Conservation (phyloP, 352 stramenopile genomes). For the Globisporangium recalcitrans region DNA sequence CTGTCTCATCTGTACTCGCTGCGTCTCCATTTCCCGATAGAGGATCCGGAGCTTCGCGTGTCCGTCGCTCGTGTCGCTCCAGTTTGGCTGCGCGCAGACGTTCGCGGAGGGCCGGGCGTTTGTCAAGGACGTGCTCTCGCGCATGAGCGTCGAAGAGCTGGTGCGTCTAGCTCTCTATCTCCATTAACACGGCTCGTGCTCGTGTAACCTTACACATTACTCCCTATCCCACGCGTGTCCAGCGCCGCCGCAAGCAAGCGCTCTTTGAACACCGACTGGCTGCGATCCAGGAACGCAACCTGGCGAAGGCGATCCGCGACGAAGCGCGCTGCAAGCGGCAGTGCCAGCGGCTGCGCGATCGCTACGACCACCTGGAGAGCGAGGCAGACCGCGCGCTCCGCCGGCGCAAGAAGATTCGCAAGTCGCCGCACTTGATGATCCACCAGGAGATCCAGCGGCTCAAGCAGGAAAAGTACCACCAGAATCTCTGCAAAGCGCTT, state of each 20-base stretch:
- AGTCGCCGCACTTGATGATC: conserved; percentile 54
- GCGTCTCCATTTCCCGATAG: conserved; percentile 9
- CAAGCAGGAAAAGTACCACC: conserved; percentile 37
- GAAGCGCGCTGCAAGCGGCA: conserved; percentile 33
- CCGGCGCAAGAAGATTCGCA: conserved; percentile 46
- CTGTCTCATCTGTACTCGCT: neutral
- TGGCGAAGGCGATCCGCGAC: conserved; percentile 26
- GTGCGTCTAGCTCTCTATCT: conserved; percentile 21
- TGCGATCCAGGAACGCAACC: conserved; percentile 26
- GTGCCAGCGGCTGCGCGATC: conserved; percentile 33
- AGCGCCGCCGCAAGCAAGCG: conserved; percentile 37
- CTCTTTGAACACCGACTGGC: conserved; percentile 34
- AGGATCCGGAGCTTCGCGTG: conserved; percentile 39
- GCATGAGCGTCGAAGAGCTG: conserved; percentile 52
- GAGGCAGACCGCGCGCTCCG: conserved; percentile 48
- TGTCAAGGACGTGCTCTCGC: conserved; percentile 28
- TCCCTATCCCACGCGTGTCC: neutral
- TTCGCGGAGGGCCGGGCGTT: conserved; percentile 33
- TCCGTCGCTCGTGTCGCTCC: conserved; percentile 47
- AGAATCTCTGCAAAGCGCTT: conserved; percentile 8
- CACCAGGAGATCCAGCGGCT: conserved; percentile 47
- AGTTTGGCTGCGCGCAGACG: conserved; percentile 46
- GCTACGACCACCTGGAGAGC: conserved; percentile 51
- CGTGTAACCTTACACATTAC: too few species aligned
- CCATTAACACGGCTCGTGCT: neutral